Percentiles rank a stretch among this genome's conserved stretches.
Evolutionary conservation across 2,329 filamentous ascomycete species (phyloP).

Genomic region (Talaromyces sp.): DNA sequence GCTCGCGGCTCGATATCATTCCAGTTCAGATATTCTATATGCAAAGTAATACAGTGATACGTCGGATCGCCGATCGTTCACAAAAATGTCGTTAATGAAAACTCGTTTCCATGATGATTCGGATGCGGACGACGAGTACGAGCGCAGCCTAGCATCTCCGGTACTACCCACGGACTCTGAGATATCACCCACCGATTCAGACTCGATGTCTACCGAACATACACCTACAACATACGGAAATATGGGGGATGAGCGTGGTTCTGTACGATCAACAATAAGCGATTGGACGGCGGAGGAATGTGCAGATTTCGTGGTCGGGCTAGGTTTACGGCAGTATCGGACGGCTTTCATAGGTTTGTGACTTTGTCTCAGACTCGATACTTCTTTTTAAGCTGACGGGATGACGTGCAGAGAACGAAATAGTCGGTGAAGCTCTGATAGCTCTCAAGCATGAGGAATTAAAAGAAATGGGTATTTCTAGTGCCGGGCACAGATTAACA

Average conservation of each 20-base stretch:
- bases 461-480: conserved; percentile 89
- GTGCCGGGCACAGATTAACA: conserved; percentile 89
- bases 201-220: conserved; percentile 58
- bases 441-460: conserved; percentile 88
- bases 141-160: conserved; percentile 58
- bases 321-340: conserved; percentile 79
- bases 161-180: conserved; percentile 57
- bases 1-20: conserved; percentile 6
- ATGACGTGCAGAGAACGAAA: conserved; percentile 73
- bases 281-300: conserved; percentile 76
- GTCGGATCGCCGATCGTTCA: not conserved
- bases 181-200: conserved; percentile 55
- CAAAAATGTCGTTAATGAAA: conserved; percentile 24
- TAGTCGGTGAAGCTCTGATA: conserved; percentile 86
- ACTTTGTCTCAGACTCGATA: not conserved
- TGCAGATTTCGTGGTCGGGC: conserved; percentile 77
- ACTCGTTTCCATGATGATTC: conserved; percentile 60
- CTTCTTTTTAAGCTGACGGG: conserved; percentile 16
- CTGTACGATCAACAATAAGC: conserved; percentile 55
- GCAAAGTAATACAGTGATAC: not conserved
- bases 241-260: conserved; percentile 49
- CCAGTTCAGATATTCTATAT: not conserved
- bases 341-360: conserved; percentile 75
- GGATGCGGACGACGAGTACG: conserved; percentile 65
- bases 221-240: conserved; percentile 61